A percentile compares a stretch with the other conserved stretches of the same genome.
Evolutionary conservation across 139 green algal genomes (phyloP).

Genomic region (Zygnema cylindricum): DNA sequence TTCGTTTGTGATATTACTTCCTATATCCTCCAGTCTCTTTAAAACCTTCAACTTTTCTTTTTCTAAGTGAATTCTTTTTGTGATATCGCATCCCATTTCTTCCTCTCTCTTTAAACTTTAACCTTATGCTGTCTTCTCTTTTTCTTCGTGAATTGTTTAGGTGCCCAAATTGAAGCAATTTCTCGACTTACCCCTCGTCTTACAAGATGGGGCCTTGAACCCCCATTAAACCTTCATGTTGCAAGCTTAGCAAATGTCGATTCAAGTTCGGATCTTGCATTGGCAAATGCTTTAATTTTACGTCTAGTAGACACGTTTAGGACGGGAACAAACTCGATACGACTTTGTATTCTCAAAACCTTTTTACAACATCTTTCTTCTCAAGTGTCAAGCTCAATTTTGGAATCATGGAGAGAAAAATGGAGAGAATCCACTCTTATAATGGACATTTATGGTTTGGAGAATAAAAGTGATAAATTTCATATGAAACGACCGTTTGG

Average conservation of each 20-base stretch:
- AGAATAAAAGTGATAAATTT: neutral
- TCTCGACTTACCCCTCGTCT: conserved; percentile 2
- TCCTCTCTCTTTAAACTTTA: no score
- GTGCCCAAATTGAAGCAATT: neutral
- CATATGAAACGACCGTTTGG: no score
- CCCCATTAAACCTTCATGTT: neutral
- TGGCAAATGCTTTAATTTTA: conserved; percentile 13
- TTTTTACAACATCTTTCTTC: neutral
- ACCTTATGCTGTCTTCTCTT: no score
- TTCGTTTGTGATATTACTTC: no score
- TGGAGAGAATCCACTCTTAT: neutral
- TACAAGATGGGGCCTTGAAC: conserved; percentile 14
- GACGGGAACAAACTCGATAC: conserved; percentile 26
- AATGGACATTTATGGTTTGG: neutral
- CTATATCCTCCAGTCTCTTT: no score
- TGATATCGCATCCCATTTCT: no score
- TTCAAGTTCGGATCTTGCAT: neutral
- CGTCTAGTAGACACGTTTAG: conserved; percentile 21
- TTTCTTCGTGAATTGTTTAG: no score
- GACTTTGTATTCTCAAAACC: conserved; percentile 12
- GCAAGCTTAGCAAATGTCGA: neutral
- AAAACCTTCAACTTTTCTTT: no score
- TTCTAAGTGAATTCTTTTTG: no score
- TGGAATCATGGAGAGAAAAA: neutral
- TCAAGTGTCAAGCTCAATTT: neutral